Percentiles rank a stretch among this genome's conserved stretches.
Evolutionary conservation across 345 rosid species (phyloP).

Genomic region (Triadica sebifera): DNA sequence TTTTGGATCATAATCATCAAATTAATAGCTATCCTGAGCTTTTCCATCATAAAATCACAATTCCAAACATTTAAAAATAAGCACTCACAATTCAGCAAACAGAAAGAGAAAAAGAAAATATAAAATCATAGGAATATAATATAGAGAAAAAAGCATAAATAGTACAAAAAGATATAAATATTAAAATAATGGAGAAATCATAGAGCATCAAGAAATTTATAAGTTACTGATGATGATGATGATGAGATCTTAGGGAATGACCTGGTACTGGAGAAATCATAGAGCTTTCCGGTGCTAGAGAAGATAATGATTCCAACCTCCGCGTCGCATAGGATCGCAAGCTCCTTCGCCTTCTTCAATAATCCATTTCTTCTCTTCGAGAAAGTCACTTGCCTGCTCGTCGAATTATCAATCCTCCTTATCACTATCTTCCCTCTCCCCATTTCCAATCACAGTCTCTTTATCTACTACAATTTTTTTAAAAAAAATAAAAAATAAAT

Average conservation of each 20-base stretch:
- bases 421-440: slow-evolving; percentile 66
- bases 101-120: neutral
- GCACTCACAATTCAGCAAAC: neutral
- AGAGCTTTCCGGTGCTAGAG: slow-evolving; percentile 54
- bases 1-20: slow-evolving; percentile 1
- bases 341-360: slow-evolving; percentile 59
- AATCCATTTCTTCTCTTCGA: slow-evolving; percentile 53
- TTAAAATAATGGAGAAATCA: neutral
- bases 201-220: neutral
- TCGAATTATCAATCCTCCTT: slow-evolving; percentile 55
- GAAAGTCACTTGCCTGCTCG: slow-evolving; percentile 62
- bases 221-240: neutral
- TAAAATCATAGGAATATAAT: neutral
- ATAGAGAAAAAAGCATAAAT: no score
- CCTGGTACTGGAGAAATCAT: slow-evolving; percentile 57
- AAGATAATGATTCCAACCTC: slow-evolving; percentile 56
- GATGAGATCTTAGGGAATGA: slow-evolving; percentile 15
- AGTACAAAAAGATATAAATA: no score
- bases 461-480: no score
- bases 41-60: neutral
- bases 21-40: neutral
- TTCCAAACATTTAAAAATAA: neutral
- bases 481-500: neutral
- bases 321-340: slow-evolving; percentile 55
- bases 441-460: slow-evolving; percentile 23